phyloP scores from a whole-genome alignment of 768 basidiomycete genomes.

The Leccinum broughii region DNA sequence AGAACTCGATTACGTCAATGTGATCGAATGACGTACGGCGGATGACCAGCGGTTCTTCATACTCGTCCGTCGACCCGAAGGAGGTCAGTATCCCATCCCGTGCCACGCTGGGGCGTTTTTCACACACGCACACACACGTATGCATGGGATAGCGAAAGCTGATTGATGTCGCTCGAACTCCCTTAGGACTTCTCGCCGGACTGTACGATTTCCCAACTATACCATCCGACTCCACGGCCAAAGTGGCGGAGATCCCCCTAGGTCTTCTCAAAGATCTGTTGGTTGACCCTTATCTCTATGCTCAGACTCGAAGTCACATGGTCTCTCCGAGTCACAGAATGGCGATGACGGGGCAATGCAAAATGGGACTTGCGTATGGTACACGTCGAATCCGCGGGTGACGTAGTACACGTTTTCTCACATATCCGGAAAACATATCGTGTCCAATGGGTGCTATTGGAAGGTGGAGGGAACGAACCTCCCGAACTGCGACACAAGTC shows the following conservation, averaged over 20 bases:
- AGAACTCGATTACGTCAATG: constrained; percentile 82
- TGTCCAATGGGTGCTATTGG: constrained; percentile 67
- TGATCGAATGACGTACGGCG: constrained; percentile 71
- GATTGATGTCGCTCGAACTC: neutral
- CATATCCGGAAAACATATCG: constrained; percentile 89
- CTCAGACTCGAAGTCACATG: constrained; percentile 6
- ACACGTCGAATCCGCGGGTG: constrained; percentile 53
- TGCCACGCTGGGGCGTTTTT: neutral
- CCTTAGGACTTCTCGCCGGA: constrained; percentile 82
- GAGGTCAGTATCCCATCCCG: constrained; percentile 49
- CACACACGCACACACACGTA: neutral
- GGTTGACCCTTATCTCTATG: constrained; percentile 21
- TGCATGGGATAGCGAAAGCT: constrained; percentile 2
- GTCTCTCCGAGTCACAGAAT: neutral
- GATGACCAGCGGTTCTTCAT: constrained; percentile 61
- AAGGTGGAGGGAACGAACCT: constrained; percentile 55
- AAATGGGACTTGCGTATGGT: constrained; percentile 35
- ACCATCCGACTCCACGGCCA: constrained; percentile 40
- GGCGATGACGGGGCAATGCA: neutral
- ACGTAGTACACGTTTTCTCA: constrained; percentile 83
- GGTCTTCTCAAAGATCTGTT: constrained; percentile 45
- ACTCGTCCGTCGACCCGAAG: constrained; percentile 78
- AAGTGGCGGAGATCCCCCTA: constrained; percentile 35
- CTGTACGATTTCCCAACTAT: constrained; percentile 84
- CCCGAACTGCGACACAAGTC: constrained; percentile 23